A percentile compares a stretch with the other conserved stretches of the same genome.
Evolutionary conservation across 352 stramenopile genomes (phyloP).

Genomic region (Pythium scleroteichum): DNA sequence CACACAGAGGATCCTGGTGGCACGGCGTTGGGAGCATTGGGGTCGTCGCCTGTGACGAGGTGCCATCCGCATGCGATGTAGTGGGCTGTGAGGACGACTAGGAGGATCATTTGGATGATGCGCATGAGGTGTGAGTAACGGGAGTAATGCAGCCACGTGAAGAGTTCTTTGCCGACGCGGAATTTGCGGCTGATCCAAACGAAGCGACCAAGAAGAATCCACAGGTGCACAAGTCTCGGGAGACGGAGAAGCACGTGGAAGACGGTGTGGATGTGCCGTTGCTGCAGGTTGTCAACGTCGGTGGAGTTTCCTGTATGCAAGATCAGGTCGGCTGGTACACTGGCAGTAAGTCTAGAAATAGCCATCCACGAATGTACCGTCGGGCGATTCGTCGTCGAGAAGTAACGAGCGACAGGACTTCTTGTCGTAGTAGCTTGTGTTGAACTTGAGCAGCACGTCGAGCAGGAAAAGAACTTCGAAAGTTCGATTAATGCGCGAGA

Average conservation of each 20-base stretch:
- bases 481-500: background rate
- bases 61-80: slow-evolving; percentile 26
- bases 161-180: slow-evolving; percentile 12
- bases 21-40: too few species aligned
- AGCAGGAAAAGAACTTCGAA: background rate
- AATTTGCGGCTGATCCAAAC: too few species aligned
- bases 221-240: too few species aligned
- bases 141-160: slow-evolving; percentile 36
- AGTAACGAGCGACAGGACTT: background rate
- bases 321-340: background rate
- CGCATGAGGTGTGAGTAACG: slow-evolving; percentile 33
- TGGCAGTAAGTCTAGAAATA: background rate
- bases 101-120: slow-evolving; percentile 20
- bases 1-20: too few species aligned
- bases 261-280: too few species aligned
- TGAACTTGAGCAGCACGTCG: background rate
- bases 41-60: too few species aligned
- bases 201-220: too few species aligned
- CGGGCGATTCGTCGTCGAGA: background rate
- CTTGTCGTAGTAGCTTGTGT: background rate
- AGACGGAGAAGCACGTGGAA: too few species aligned
- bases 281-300: too few species aligned
- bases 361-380: background rate
- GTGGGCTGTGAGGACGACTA: slow-evolving; percentile 28
- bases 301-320: too few species aligned